Evolutionary conservation across 257 asterid genomes (phyloP).

Genomic region (Solanum sitiens): DNA sequence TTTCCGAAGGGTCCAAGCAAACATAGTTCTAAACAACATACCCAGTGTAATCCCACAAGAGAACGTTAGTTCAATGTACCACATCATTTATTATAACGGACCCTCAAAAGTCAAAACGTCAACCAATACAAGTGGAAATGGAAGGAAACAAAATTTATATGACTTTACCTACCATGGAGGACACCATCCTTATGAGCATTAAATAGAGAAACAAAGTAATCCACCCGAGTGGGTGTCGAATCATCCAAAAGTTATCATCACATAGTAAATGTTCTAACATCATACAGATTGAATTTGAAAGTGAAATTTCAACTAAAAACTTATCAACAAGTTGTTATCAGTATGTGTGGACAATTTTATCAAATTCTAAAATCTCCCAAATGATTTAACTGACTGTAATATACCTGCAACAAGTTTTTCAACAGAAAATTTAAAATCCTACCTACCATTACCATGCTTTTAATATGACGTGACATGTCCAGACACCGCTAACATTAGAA

Average conservation of each 20-base stretch:
- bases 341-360: background rate
- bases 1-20: background rate
- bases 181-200: background rate
- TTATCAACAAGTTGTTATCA: background rate
- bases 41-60: background rate
- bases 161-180: background rate
- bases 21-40: background rate
- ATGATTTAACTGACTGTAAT: background rate
- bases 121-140: background rate
- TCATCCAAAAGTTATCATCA: background rate
- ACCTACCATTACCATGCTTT: background rate
- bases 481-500: background rate
- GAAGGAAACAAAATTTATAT: background rate
- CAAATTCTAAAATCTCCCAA: background rate
- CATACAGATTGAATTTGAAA: background rate
- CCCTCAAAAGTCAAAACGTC: background rate
- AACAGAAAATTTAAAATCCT: background rate
- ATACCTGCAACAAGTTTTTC: background rate
- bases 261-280: background rate
- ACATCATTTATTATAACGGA: background rate
- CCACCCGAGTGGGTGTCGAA: background rate
- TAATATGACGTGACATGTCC: background rate
- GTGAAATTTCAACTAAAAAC: background rate
- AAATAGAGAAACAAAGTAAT: background rate
- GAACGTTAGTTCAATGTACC: background rate